Evolutionary conservation across 164 flowering plant species (phyloP).

Genomic region (Protea cynaroides): DNA sequence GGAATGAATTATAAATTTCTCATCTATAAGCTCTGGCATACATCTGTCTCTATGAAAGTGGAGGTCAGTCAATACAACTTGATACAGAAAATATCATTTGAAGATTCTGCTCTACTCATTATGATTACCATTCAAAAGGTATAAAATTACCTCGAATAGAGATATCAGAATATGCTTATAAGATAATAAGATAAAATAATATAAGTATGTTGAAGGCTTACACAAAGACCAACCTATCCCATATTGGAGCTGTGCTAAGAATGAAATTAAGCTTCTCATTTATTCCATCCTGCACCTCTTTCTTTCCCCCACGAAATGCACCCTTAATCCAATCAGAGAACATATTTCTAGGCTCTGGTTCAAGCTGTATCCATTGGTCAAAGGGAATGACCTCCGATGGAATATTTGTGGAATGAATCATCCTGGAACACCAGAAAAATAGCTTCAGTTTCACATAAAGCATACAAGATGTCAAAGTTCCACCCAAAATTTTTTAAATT

Average conservation of each 20-base stretch:
- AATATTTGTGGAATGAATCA: constrained; percentile 33
- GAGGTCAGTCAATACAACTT: no score
- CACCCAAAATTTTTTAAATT: no score
- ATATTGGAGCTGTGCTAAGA: constrained; percentile 80
- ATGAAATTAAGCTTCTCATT: constrained; percentile 51
- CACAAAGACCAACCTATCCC: constrained; percentile 71
- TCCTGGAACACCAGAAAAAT: constrained; percentile 30
- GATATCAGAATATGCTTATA: no score
- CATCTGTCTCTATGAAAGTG: no score
- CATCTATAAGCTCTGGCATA: no score
- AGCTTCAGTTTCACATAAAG: not conserved
- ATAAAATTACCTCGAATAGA: no score
- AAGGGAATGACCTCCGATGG: constrained; percentile 76
- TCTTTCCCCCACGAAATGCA: constrained; percentile 60
- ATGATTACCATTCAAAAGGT: no score
- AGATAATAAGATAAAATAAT: no score
- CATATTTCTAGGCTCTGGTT: constrained; percentile 48
- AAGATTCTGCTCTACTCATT: no score
- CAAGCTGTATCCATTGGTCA: constrained; percentile 62
- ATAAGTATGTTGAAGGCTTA: not conserved
- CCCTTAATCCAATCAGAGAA: constrained; percentile 86
- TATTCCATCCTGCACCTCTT: constrained; percentile 64
- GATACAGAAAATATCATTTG: no score
- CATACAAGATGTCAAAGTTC: no score
- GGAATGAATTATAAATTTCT: no score